phyloP scores from a whole-genome alignment of 331 rosid genomes.

The Rosa hybrid region DNA sequence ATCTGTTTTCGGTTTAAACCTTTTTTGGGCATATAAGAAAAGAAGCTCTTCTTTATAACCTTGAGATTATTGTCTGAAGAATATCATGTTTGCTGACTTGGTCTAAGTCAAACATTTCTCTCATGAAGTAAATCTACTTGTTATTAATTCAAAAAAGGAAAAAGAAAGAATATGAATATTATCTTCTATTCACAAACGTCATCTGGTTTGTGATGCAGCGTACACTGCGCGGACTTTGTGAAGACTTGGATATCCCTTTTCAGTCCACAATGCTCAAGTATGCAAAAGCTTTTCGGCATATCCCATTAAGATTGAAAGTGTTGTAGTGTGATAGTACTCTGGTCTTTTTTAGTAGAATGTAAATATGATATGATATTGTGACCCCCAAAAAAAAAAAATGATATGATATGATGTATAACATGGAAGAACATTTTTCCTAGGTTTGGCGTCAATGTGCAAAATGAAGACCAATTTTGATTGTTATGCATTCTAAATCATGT shows the following conservation, averaged over 20 bases:
- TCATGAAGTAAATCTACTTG: not conserved
- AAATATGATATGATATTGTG: too few species aligned
- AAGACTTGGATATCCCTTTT: slow-evolving; percentile 69
- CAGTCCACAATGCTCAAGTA: slow-evolving; percentile 75
- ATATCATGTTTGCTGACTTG: not conserved
- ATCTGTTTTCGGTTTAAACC: not conserved
- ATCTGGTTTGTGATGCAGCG: slow-evolving; percentile 44
- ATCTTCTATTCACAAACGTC: not conserved
- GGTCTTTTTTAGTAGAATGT: not conserved
- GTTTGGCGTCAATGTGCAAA: not conserved
- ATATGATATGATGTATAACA: too few species aligned
- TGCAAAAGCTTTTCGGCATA: slow-evolving; percentile 18
- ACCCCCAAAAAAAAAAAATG: too few species aligned
- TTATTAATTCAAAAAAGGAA: not conserved
- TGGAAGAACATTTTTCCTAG: not conserved
- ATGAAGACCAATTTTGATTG: slow-evolving; percentile 4
- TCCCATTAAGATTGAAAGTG: slow-evolving; percentile 16
- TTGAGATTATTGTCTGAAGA: not conserved
- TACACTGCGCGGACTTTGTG: slow-evolving; percentile 66
- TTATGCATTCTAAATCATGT: not conserved
- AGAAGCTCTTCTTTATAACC: not conserved
- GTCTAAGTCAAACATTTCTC: not conserved
- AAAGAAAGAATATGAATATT: not conserved
- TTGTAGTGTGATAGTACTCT: not conserved
- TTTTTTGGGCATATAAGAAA: not conserved